Evolutionary conservation across 1,139 yeast genomes (phyloP).

Genomic region (Protomyces lactucae-debilis): DNA sequence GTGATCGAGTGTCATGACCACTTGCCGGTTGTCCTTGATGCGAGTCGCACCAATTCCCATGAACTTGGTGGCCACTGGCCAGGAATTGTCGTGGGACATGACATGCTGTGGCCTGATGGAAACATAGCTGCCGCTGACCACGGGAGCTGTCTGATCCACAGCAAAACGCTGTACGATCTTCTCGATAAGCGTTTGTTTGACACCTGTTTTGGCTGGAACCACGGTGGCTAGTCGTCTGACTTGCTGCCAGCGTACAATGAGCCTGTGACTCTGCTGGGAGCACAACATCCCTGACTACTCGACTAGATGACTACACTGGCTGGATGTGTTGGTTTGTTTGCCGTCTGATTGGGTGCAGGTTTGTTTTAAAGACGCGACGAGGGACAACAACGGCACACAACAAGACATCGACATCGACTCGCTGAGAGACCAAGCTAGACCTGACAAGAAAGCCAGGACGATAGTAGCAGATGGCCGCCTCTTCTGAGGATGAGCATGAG

Average conservation of each 20-base stretch:
- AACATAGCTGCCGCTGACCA: conserved; percentile 88
- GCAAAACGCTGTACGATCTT: conserved; percentile 92
- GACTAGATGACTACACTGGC: no score
- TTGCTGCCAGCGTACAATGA: neutral
- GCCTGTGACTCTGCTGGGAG: neutral
- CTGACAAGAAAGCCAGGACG: no score
- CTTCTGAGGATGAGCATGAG: neutral
- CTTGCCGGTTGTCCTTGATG: conserved; percentile 79
- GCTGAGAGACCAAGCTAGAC: no score
- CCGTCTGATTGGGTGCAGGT: no score
- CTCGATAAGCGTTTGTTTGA: conserved; percentile 56
- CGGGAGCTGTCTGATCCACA: conserved; percentile 65
- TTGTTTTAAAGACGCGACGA: no score
- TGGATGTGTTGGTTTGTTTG: no score
- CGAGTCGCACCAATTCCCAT: conserved; percentile 87
- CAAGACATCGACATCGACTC: no score
- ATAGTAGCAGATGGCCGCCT: neutral
- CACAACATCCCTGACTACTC: neutral
- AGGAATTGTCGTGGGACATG: conserved; percentile 97
- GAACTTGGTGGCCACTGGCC: conserved; percentile 98
- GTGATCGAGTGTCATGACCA: conserved; percentile 93
- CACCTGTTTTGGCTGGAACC: neutral
- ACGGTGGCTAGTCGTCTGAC: neutral
- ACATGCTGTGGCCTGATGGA: conserved; percentile 93
- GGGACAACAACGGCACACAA: no score